A percentile compares a stretch with the other conserved stretches of the same genome.
phyloP scores from a whole-genome alignment of 345 rosid genomes.

The Gossypium herbaceum region DNA sequence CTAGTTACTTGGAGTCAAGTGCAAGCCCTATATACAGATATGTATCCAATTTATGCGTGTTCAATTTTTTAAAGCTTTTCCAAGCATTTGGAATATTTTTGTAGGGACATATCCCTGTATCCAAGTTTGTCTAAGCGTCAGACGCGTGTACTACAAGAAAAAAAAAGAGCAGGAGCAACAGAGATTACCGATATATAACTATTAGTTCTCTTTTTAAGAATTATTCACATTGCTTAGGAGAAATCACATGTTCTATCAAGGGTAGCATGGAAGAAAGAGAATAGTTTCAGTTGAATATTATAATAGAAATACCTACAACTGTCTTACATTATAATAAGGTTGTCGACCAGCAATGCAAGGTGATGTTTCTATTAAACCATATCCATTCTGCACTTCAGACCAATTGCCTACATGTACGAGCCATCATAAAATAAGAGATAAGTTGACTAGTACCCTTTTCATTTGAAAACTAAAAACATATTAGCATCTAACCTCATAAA shows the following conservation, averaged over 20 bases:
- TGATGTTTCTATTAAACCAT: constrained; percentile 91
- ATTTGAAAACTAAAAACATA: constrained; percentile 8
- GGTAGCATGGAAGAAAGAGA: constrained; percentile 1
- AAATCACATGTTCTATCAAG: not conserved
- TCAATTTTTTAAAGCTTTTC: not conserved
- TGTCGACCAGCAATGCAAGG: constrained; percentile 76
- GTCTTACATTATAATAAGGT: constrained; percentile 59
- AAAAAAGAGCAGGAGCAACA: too few relatives aligned
- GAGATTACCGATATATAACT: not conserved
- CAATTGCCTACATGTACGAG: constrained; percentile 61
- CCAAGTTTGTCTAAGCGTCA: not conserved
- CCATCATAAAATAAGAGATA: constrained; percentile 3
- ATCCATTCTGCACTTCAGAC: constrained; percentile 76
- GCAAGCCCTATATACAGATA: too few relatives aligned
- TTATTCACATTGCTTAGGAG: not conserved
- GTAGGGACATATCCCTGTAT: not conserved
- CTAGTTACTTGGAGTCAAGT: too few relatives aligned
- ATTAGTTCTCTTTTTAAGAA: not conserved
- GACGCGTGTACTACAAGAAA: too few relatives aligned
- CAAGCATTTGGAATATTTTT: not conserved
- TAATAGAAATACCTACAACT: not conserved
- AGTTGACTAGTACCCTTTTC: not conserved
- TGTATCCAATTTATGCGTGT: not conserved
- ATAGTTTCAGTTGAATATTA: not conserved
- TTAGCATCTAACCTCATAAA: constrained; percentile 69